A percentile compares a stretch with the other conserved stretches of the same genome.
Conservation (phyloP, 2,329 filamentous ascomycete species). For the Kalaharituber pfeilii region DNA sequence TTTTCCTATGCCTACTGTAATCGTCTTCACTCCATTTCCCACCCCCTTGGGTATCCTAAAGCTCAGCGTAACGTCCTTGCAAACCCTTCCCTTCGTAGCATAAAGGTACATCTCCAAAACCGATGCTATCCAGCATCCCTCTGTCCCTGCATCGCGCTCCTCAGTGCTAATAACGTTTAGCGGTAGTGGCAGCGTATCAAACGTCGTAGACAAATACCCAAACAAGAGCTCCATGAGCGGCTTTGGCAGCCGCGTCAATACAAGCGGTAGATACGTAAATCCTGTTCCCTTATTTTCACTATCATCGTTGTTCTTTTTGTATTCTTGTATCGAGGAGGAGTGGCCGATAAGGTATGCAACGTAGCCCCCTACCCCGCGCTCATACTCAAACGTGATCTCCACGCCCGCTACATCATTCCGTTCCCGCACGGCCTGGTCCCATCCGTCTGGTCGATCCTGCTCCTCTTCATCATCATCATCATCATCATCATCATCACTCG, state of each 20-base stretch:
- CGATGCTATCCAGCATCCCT: neutral
- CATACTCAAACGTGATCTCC: conserved; percentile 34
- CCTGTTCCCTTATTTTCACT: conserved; percentile 21
- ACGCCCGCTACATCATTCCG: conserved; percentile 27
- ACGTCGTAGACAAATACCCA: conserved; percentile 33
- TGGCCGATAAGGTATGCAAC: conserved; percentile 35
- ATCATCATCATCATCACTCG: neutral
- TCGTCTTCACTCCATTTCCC: conserved; percentile 22
- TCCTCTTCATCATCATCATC: conserved; percentile 25
- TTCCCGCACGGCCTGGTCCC: neutral
- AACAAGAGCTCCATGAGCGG: conserved; percentile 34
- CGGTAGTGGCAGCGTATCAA: conserved; percentile 34
- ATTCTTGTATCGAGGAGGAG: conserved; percentile 19
- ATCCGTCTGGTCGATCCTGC: conserved; percentile 19
- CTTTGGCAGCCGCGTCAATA: conserved; percentile 36
- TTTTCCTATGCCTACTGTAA: conserved; percentile 9
- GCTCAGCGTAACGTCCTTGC: conserved; percentile 3
- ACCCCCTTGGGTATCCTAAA: neutral
- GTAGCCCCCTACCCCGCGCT: conserved; percentile 30
- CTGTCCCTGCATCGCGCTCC: neutral
- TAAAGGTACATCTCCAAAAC: neutral
- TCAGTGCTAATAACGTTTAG: conserved; percentile 30
- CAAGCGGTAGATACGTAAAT: conserved; percentile 34
- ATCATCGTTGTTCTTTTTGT: conserved; percentile 5
- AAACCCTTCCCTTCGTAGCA: neutral